phyloP scores from a whole-genome alignment of 257 asterid species.

The Coffea eugenioides region DNA sequence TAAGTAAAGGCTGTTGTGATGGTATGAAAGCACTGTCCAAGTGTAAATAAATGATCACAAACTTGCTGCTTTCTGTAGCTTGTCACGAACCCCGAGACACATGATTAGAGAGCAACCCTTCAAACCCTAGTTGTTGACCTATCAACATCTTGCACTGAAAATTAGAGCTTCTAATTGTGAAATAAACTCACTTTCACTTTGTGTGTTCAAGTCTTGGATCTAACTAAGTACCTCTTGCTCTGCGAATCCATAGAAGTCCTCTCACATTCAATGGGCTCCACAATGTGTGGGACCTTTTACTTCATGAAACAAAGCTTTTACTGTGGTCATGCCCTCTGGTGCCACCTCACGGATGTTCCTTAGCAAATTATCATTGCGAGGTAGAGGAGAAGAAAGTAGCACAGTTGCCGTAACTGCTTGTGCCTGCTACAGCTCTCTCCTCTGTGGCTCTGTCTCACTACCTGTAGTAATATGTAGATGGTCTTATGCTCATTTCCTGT shows the following conservation, averaged over 20 bases:
- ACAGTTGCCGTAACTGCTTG: not conserved
- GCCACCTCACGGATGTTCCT: slow-evolving; percentile 10
- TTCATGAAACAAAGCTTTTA: slow-evolving; percentile 15
- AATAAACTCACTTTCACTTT: slow-evolving; percentile 16
- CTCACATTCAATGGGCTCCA: slow-evolving; percentile 6
- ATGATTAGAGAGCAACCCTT: slow-evolving; percentile 33
- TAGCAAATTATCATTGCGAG: slow-evolving; percentile 4
- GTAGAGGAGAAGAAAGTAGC: not conserved
- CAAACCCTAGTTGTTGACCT: slow-evolving; percentile 38
- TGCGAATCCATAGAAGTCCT: not conserved
- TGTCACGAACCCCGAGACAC: slow-evolving; percentile 28
- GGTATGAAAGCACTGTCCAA: slow-evolving; percentile 19
- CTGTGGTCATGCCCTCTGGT: slow-evolving; percentile 18
- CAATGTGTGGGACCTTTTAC: not conserved
- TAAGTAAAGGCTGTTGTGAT: slow-evolving; percentile 14
- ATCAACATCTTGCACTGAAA: slow-evolving; percentile 52
- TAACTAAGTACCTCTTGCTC: not conserved
- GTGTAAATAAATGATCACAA: slow-evolving; percentile 17
- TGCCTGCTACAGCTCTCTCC: not conserved
- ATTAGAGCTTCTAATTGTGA: slow-evolving; percentile 28
- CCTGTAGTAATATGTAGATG: not conserved
- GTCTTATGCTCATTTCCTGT: not conserved
- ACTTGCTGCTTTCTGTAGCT: slow-evolving; percentile 16
- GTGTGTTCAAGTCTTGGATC: slow-evolving; percentile 15
- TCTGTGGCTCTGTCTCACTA: not conserved